Evolutionary conservation across 2,329 filamentous ascomycete species (phyloP), one percentile per base, ranked within the genome.

Genomic region (Ascomycota sp.): DNA sequence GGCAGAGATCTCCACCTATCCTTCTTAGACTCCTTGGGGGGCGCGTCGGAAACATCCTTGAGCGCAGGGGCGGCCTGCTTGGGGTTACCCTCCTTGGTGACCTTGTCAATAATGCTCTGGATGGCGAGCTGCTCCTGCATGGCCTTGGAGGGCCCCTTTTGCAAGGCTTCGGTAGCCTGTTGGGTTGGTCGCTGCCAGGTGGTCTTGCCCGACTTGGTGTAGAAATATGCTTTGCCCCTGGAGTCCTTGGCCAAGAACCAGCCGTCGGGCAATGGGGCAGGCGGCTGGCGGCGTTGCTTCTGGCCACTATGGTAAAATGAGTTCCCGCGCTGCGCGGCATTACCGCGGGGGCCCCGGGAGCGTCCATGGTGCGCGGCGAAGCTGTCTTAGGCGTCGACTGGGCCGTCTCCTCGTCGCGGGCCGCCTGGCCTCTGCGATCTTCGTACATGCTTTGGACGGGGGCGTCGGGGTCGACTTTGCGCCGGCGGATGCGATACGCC

Each of bases 401-500:
- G 7, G 40, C 34, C 13, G 41, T 35, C 30, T 59, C 57, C 19
- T 53, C 50, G 25, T 61, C 57, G 23, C 56, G 55, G 24, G 52
- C 51, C 34, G 55, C 46, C 34, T 55, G 46, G 27, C 45, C 38
- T 23, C 42, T 49, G 32, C 77, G 76, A 42, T 69, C 62, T 38
- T 72, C 69, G 17, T 66, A 69, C 19, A 66, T 61, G 39, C 69
- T 69, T 20, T 65, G 57, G 27, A 60, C 42, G 12, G 56, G 55
- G 28, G 61, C 67, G 38, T 71, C 73, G 19, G 75, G 73, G 46
- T 86, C 82, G 33, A 78, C 57, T 56, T 92, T 91, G 56, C 89
- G 80, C 33, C 86, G 71, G 23, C 82, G 82, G 45, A 98, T 98
- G 35, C 89, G 75, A 52, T 95, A 98, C 6, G 73, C 89, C 23